Conservation (phyloP, 495 filamentous ascomycete genomes). For the Emericellopsis terricola region DNA sequence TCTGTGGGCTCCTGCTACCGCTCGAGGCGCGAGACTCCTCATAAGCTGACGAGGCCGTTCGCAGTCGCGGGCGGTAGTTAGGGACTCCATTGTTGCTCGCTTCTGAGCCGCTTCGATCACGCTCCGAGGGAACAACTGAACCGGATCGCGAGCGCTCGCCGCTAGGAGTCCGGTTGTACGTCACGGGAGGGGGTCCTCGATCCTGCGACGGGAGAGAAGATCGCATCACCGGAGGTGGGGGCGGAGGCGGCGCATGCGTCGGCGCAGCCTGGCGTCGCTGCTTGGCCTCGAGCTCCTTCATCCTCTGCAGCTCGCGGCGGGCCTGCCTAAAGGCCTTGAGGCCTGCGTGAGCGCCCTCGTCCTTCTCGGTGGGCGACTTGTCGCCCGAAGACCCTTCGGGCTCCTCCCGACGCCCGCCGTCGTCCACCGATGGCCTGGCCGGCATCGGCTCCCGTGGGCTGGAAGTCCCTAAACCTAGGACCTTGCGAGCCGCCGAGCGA, state of each 20-base stretch:
- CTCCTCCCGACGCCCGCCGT: slow-evolving; percentile 29
- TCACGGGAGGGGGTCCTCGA: slow-evolving; percentile 21
- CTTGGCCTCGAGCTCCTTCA: slow-evolving; percentile 27
- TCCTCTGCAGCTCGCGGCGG: slow-evolving; percentile 29
- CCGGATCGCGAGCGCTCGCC: slow-evolving; percentile 8
- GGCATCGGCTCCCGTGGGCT: slow-evolving; percentile 14
- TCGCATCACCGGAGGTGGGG: background rate
- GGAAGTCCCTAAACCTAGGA: slow-evolving; percentile 43
- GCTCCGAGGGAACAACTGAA: slow-evolving; percentile 15
- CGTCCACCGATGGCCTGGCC: slow-evolving; percentile 5
- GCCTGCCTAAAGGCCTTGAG: slow-evolving; percentile 32
- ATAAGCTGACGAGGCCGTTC: slow-evolving; percentile 26
- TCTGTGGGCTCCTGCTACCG: slow-evolving; percentile 6
- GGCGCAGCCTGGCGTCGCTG: slow-evolving; percentile 13
- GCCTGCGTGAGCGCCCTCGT: slow-evolving; percentile 18
- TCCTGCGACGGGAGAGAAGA: slow-evolving; percentile 16
- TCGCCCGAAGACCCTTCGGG: slow-evolving; percentile 13
- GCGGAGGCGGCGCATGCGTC: slow-evolving; percentile 6
- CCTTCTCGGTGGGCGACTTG: slow-evolving; percentile 8
- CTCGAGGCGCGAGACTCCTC: slow-evolving; percentile 10
- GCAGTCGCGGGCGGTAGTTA: slow-evolving; percentile 26
- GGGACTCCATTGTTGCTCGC: slow-evolving; percentile 30
- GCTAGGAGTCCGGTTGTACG: slow-evolving; percentile 21
- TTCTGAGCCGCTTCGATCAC: slow-evolving; percentile 46
- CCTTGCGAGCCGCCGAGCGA: slow-evolving; percentile 49